Conservation (phyloP, 2,329 filamentous ascomycete genomes). For the Neophaeococcomyces aloes region DNA sequence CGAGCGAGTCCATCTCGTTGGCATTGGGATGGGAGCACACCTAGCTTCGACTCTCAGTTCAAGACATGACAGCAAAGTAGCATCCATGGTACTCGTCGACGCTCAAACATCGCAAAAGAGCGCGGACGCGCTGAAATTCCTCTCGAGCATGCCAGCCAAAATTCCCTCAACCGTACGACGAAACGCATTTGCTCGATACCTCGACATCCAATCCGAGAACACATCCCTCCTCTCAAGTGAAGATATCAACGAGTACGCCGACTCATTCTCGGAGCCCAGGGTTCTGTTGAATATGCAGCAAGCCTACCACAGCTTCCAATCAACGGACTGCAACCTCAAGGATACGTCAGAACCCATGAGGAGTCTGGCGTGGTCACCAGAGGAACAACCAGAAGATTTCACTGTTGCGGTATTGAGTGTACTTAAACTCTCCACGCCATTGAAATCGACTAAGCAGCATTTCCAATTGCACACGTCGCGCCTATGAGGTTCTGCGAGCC, state of each 20-base stretch:
- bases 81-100: not conserved
- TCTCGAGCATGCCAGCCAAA: not conserved
- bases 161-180: not conserved
- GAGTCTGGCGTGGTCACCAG: not conserved
- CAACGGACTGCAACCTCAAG: not conserved
- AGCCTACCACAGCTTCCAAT: not conserved
- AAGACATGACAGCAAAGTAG: not conserved
- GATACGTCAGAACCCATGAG: not conserved
- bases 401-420: not conserved
- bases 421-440: too few species aligned
- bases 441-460: too few species aligned
- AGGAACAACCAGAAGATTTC: not conserved
- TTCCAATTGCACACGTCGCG: too few species aligned
- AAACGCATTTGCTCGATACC: not conserved
- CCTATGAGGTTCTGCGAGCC: too few species aligned
- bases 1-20: not conserved
- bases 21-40: not conserved
- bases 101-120: too few species aligned
- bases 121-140: not conserved
- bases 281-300: not conserved
- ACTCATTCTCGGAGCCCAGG: not conserved
- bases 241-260: constrained; percentile 2
- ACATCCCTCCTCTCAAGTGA: not conserved
- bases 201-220: not conserved
- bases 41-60: not conserved